Evolutionary conservation across 1,284 basidiomycete species (phyloP).

Genomic region (Stereum hirsutum): DNA sequence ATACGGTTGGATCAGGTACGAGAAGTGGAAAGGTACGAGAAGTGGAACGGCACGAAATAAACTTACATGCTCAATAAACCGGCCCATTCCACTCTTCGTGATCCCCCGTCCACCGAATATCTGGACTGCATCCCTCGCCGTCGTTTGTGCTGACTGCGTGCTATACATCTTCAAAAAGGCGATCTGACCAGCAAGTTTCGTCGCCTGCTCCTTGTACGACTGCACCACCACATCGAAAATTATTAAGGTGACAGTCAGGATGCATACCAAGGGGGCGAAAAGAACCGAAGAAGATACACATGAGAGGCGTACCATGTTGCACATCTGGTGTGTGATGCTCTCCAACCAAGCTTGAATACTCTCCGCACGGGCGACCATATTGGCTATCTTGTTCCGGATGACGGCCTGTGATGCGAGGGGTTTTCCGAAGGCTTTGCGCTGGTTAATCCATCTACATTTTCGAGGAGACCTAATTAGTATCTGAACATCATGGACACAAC

Average conservation of each 20-base stretch:
- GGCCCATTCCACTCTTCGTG: slow-evolving; percentile 47
- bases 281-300: no score
- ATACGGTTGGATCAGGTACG: background rate
- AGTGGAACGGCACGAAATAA: background rate
- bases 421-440: slow-evolving; percentile 83
- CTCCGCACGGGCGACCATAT: slow-evolving; percentile 87
- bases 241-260: no score
- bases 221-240: slow-evolving; percentile 14
- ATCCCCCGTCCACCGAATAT: slow-evolving; percentile 43
- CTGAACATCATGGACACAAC: no score
- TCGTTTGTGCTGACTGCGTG: slow-evolving; percentile 59
- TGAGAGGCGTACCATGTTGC: slow-evolving; percentile 66
- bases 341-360: slow-evolving; percentile 88
- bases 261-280: background rate
- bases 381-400: slow-evolving; percentile 80
- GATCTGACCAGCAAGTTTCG: slow-evolving; percentile 64
- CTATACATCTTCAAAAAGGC: slow-evolving; percentile 71
- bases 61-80: slow-evolving; percentile 44
- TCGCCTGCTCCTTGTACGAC: slow-evolving; percentile 75
- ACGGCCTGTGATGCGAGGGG: slow-evolving; percentile 89
- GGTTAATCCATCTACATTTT: slow-evolving; percentile 81
- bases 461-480: no score
- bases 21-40: no score
- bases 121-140: slow-evolving; percentile 56
- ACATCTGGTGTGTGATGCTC: slow-evolving; percentile 87